Base-by-base conservation (phyloP, 139 green algal species). In the Nannochloris sp. region DNA sequence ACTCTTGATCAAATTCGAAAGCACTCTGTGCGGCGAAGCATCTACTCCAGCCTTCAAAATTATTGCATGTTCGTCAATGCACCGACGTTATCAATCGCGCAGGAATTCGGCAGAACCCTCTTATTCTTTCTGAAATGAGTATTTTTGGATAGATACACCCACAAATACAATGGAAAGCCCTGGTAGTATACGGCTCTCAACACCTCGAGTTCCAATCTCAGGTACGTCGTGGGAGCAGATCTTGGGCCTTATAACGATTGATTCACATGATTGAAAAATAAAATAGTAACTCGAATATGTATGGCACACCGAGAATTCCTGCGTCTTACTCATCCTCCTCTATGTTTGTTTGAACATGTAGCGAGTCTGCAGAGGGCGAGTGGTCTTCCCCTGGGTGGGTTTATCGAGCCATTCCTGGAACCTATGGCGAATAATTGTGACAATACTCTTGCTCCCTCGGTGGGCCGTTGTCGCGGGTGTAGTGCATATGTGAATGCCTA, bases 41-140 rank as follows among this genome's bases (percentile, higher is more conserved):
- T 76, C 61, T 37, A 84, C 77, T 10, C 77, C 77, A 8, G 68
- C 72, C 76, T 66, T 60, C 15, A 50, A 23, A 25, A 51, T 70
- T 34, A 83, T 69, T 7, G 71, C 68, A 16, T 83, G 68, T 16
- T 67, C 61, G 4, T 66, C 54, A 4, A 69, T 72, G 36, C 71
- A 84, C 57, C 31, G 25, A 29, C 6, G 3, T 29, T 6, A 29
- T 29, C 25, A 29, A 29, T 29, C 0, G 3, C 25, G 25, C 25
- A 29, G 25, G 25, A 29, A 29, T 29, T 29, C 0, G 25, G 25
- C 25, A 29, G 25, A 29, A 0, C 0, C 25, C 25, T 29, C 25
- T 29, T 29, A 29, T 29, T 29, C 7, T 29, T 29, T 3, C 4
- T 29, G 4, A 29, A 29, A 29, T 29, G 3, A 29, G 25, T 29